Base-by-base conservation (phyloP, 495 filamentous ascomycete genomes). In the Durotheca rogersii region DNA sequence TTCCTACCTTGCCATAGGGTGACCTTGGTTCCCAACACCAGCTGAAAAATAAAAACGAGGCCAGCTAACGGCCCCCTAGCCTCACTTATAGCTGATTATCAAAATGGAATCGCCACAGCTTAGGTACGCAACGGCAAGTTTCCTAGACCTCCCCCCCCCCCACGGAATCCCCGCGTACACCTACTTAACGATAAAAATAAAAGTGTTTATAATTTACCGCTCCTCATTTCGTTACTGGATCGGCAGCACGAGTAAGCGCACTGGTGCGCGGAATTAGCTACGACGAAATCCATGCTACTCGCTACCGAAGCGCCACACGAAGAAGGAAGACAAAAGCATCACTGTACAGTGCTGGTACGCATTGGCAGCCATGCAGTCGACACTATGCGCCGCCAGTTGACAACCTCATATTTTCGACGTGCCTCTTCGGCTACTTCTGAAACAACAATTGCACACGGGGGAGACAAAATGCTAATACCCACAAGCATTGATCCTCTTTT, bases 21-120 rank as follows among this genome's bases (percentile, higher is more conserved):
- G 16, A 43, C 21, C 23, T 37, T 43, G 18, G 17, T 23, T 39
- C 17, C 17, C 34, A 16, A 41, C 11, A 6, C 20, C 32, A 47
- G 56, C 56, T 60, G 46, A 59, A 37, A 33, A 55, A 51, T 41
- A 59, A 37, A 33, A 55, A 51, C 21, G 51, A 60, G 56, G 56
- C 51, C 56, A 47, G 37, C 51, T n/a, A n/a, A n/a, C n/a, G n/a
- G n/a, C n/a, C n/a, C n/a, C n/a, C n/a, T n/a, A n/a, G n/a, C n/a
- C n/a, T n/a, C n/a, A n/a, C n/a, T n/a, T n/a, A n/a, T n/a, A n/a
- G n/a, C n/a, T n/a, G 25, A 15, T 46, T 41, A 11, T 40, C 41
- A 41, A 34, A 47, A 18, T 15, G 6, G 36, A 25, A 45, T 56
- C 35, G 40, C 41, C 46, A 34, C 41, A 41, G 19, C 40, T 21